Evolutionary conservation across 495 filamentous ascomycete species (phyloP).

Genomic region (Opeltia flavorubescens): DNA sequence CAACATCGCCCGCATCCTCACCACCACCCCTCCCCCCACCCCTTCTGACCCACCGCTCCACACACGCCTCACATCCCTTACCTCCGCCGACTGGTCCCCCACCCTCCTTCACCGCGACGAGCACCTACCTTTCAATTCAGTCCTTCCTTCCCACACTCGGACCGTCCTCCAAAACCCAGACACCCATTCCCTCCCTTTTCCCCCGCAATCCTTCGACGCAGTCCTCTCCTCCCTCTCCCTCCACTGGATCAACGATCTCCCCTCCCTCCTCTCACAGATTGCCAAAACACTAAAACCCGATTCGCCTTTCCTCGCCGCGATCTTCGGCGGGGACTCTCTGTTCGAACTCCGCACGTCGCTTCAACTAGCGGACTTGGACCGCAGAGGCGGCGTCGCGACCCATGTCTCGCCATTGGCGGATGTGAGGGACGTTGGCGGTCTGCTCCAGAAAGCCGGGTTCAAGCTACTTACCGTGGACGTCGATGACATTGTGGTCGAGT

Average conservation of each 20-base stretch:
- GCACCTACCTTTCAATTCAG: conserved; percentile 57
- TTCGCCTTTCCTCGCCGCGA: conserved; percentile 81
- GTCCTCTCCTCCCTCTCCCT: conserved; percentile 75
- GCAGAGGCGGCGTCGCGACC: conserved; percentile 73
- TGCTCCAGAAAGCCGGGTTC: conserved; percentile 79
- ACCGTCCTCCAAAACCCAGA: conserved; percentile 41
- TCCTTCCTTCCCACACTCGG: conserved; percentile 50
- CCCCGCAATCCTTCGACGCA: conserved; percentile 67
- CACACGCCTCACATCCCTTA: conserved; percentile 51
- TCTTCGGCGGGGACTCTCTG: conserved; percentile 89
- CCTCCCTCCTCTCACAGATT: conserved; percentile 64
- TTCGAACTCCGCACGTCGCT: conserved; percentile 90
- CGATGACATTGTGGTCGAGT: conserved; percentile 93
- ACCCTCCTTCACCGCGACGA: conserved; percentile 72
- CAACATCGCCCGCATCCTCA: conserved; percentile 75
- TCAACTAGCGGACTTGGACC: conserved; percentile 82
- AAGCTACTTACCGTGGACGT: conserved; percentile 94
- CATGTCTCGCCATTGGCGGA: conserved; percentile 85
- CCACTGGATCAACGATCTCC: conserved; percentile 97
- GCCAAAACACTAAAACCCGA: conserved; percentile 80
- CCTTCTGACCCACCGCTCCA: conserved; percentile 46
- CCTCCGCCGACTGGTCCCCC: conserved; percentile 67
- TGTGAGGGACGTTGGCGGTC: conserved; percentile 76
- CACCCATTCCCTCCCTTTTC: conserved; percentile 64
- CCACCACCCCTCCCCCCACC: conserved; percentile 47